Percentiles rank a stretch among this genome's conserved stretches.
Evolutionary conservation across 345 rosid species (phyloP).

Genomic region (Populus davidiana): DNA sequence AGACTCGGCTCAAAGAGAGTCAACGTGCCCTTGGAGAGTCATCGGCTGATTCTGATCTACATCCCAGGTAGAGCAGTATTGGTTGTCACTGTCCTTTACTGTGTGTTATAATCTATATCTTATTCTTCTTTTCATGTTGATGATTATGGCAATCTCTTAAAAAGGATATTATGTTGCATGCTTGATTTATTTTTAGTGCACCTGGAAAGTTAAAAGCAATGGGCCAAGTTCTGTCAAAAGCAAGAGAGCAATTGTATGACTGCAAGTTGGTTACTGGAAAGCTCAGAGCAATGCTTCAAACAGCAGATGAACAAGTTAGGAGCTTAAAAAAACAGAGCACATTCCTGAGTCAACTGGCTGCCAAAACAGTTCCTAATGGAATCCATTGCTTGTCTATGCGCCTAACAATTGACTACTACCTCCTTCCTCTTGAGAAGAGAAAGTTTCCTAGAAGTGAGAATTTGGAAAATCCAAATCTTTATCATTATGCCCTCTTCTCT

Average conservation of each 20-base stretch:
- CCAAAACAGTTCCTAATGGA: constrained; percentile 92
- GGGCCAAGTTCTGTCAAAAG: constrained; percentile 87
- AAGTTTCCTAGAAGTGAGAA: constrained; percentile 85
- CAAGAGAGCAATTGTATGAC: constrained; percentile 77
- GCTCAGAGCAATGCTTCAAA: constrained; percentile 97
- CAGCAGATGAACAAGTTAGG: constrained; percentile 96
- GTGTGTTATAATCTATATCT: constrained; percentile 2
- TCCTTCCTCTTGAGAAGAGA: constrained; percentile 86
- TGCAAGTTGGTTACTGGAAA: constrained; percentile 93
- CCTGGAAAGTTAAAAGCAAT: constrained; percentile 76
- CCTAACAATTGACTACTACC: constrained; percentile 87
- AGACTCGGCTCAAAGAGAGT: constrained; percentile 75
- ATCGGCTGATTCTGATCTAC: constrained; percentile 77
- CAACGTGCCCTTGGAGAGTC: constrained; percentile 77
- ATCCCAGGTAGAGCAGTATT: constrained; percentile 48
- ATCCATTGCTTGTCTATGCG: constrained; percentile 98
- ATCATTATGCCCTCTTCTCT: constrained; percentile 96
- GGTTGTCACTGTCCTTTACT: constrained; percentile 4
- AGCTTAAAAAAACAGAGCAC: constrained; percentile 98
- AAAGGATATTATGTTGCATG: constrained; percentile 2
- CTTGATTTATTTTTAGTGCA: constrained; percentile 47
- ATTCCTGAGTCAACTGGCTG: constrained; percentile 96
- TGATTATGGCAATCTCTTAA: constrained; percentile 12
- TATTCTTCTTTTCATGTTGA: neutral
- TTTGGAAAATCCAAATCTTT: constrained; percentile 73